Conservation (phyloP, 768 basidiomycete species). For the Favolaschia claudopus region DNA sequence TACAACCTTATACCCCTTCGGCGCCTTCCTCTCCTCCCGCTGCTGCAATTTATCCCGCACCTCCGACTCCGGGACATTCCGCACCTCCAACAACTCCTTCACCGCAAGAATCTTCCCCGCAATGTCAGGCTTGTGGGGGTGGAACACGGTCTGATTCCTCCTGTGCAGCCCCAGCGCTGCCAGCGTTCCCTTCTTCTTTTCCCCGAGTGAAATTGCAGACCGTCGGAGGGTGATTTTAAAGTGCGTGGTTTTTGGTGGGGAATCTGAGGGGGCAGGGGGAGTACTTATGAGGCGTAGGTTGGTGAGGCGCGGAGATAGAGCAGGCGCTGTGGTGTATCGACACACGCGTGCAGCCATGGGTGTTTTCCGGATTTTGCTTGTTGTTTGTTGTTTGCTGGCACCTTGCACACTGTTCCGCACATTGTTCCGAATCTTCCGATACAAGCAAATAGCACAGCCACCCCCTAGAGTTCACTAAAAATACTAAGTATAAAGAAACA, state of each 20-base stretch:
- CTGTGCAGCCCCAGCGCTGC: constrained; percentile 84
- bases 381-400: constrained; percentile 4
- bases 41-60: constrained; percentile 79
- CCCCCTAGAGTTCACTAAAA: no score
- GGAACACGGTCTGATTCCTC: constrained; percentile 86
- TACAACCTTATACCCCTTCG: constrained; percentile 72
- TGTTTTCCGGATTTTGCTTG: background rate
- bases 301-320: constrained; percentile 19
- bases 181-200: constrained; percentile 75
- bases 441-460: no score
- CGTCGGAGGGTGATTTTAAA: constrained; percentile 90
- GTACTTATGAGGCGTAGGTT: constrained; percentile 20
- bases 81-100: constrained; percentile 90
- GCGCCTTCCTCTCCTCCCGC: constrained; percentile 68
- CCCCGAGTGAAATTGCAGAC: constrained; percentile 84
- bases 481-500: no score
- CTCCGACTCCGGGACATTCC: constrained; percentile 75
- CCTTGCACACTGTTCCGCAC: no score
- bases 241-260: constrained; percentile 58
- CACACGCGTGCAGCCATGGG: constrained; percentile 18
- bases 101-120: constrained; percentile 89
- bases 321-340: constrained; percentile 4
- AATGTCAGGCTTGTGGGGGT: constrained; percentile 71
- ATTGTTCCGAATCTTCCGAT: no score
- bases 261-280: background rate